A percentile compares a stretch with the other conserved stretches of the same genome.
Conservation (phyloP, 31 red algal species). For the Asparagopsis taxiformis region DNA sequence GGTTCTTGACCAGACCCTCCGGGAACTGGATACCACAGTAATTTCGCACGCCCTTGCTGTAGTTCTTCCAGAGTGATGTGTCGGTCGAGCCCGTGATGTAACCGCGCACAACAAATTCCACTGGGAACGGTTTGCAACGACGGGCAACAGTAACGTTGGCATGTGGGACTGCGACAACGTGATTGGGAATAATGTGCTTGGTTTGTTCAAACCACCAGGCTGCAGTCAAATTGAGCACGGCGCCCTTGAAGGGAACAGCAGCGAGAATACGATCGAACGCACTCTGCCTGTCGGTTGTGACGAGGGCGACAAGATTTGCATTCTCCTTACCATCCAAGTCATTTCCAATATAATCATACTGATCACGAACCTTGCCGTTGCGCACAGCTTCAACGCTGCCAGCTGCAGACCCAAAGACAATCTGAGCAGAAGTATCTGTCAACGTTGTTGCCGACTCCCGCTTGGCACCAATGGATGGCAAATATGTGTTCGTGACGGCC, state of each 20-base stretch:
- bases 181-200: constrained; percentile 90
- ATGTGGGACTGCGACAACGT: constrained; percentile 92
- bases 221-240: constrained; percentile 90
- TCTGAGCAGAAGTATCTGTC: constrained; percentile 20
- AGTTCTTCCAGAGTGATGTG: constrained; percentile 97
- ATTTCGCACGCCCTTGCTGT: constrained; percentile 78
- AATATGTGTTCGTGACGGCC: constrained; percentile 62
- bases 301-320: constrained; percentile 66
- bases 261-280: constrained; percentile 98
- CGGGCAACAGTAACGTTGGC: constrained; percentile 88
- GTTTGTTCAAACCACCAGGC: constrained; percentile 95
- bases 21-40: constrained; percentile 95
- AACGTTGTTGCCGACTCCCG: constrained; percentile 12
- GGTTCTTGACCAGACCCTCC: constrained; percentile 91
- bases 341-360: constrained; percentile 57
- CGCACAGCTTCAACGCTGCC: constrained; percentile 5
- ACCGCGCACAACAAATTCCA: constrained; percentile 98
- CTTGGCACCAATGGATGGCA: constrained; percentile 33
- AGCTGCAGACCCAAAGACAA: neutral
- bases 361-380: constrained; percentile 96
- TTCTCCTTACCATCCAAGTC: constrained; percentile 24
- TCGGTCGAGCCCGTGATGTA: constrained; percentile 98
- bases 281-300: constrained; percentile 96
- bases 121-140: constrained; percentile 91
- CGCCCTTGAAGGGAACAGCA: constrained; percentile 96